Base-by-base conservation (phyloP, 345 rosid species). In the Schrenkiella parvula region DNA sequence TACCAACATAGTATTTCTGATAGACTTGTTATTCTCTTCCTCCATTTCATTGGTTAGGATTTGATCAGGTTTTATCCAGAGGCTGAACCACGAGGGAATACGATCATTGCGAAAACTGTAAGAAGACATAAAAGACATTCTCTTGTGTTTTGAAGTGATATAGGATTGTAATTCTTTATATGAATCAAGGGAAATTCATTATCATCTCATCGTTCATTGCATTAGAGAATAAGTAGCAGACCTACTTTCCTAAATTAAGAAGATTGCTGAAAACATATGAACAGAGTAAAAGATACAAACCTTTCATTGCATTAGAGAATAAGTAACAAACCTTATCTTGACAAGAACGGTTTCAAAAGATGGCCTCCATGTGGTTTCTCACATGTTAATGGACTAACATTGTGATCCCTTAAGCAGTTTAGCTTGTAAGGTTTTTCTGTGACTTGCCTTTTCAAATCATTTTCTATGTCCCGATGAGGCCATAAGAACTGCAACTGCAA, bases 381-480 rank as follows among this genome's bases (percentile, higher is more conserved):
- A 29, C 34, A 29, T 5, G n/a, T 23, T 42, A 19, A 46, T 31
- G 41, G 18, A 64, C 54, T 7, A 29, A 25, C 44, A 1, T 29
- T 63, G 17, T 44, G 42, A 46, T 34, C 23, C 39, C 17, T 42
- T 41, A 25, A 26, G 66, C 29, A 11, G 11, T 18, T 44, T 44
- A 29, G 19, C 29, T 12, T 21, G 21, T 48, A 48, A n/a, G 34
- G 14, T 14, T 1, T 26, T 17, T 35, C 7, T 11, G n/a, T 17
- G 6, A 52, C 12, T 47, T 28, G 17, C 39, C 10, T 4, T 10
- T 56, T 14, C 13, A 38, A 23, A 6, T 87, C 77, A 86, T 70
- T 89, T 86, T 31, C 93, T 73, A 12, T 80, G 89, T 5, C 91
- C 96, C 0, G 97, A 68, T 0, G 98, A 92, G 57, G 91, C 95